Percentiles rank a stretch among this genome's conserved stretches.
Evolutionary conservation across 768 basidiomycete genomes (phyloP).

Genomic region (Mycena rosella): DNA sequence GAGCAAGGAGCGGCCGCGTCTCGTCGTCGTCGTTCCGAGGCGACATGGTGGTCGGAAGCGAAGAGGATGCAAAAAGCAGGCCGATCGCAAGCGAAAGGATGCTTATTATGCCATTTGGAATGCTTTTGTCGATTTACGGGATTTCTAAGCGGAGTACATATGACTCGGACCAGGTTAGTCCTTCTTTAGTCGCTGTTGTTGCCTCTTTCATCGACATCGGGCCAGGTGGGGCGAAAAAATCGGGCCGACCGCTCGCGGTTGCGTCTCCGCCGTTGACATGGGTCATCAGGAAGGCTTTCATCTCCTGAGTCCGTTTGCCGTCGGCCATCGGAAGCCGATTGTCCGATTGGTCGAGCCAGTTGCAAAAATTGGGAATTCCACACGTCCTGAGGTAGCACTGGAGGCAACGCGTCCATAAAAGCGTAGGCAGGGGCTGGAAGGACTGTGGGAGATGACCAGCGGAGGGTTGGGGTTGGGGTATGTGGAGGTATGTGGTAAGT

Average conservation of each 20-base stretch:
- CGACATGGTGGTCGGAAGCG: conserved; percentile 32
- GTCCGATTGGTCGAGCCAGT: background rate
- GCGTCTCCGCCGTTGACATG: background rate
- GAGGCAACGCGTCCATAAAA: too few species aligned
- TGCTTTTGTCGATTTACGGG: conserved; percentile 31
- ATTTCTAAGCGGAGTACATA: conserved; percentile 28
- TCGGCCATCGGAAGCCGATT: background rate
- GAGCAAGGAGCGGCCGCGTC: conserved; percentile 33
- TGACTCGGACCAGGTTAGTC: conserved; percentile 33
- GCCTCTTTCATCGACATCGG: conserved; percentile 17
- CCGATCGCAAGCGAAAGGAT: background rate
- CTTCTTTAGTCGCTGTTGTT: background rate
- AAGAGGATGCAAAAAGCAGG: conserved; percentile 4
- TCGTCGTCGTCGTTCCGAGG: conserved; percentile 34
- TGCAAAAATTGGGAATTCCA: background rate
- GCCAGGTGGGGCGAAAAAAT: background rate
- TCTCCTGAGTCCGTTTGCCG: conserved; percentile 16
- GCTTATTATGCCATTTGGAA: too few species aligned
- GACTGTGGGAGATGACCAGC: too few species aligned
- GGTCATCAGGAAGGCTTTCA: conserved; percentile 20
- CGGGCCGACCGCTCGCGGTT: conserved; percentile 18
- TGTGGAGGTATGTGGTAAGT: too few species aligned
- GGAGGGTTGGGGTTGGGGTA: too few species aligned
- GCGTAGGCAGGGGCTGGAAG: too few species aligned
- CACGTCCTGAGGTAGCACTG: too few species aligned